Evolutionary conservation across 2,329 filamentous ascomycete species (phyloP), one percentile per base, ranked within the genome.

Genomic region (Plectosphaerella cucumerina): DNA sequence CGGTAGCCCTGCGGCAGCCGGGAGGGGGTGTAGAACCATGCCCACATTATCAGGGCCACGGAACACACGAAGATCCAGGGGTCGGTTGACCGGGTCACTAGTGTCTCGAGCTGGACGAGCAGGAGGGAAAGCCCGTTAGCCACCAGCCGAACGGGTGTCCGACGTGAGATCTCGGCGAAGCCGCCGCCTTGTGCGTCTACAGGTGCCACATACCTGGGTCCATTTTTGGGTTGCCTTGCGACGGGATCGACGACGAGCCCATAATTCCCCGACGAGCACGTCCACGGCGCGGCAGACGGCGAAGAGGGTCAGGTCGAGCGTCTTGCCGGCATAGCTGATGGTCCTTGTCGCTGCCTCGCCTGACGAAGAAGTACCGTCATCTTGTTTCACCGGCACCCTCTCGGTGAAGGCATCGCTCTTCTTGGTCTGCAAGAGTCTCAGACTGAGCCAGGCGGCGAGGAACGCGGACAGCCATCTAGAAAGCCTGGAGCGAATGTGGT

Each of bases 261-360:
- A 92, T 21, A 84, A 61, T 56, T 84, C 78, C 49, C 85, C 84
- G 42, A 87, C 71, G 9, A 90, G 59, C 5, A 90, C 81, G 65
- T 94, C 89, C 11, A 88, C 62, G 43, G 90, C 90, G 58, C 89
- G 78, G 11, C 83, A 84, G 44, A 81, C 74, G 11, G 87, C 82
- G 63, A 94, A 93, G n/a, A 95, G 73, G 0, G 89, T 93, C 31
- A 95, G 74, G 63, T 95, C 90, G 53, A 95, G 77, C 2, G 90
- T 93, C 59, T 85, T 82, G 43, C 90, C 90, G 11, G 85, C 87
- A 54, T 69, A 61, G 22, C 49, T 53, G 42, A 66, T 60, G 14
- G 60, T 61, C 42, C 59, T 59, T 50, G 61, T 58, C 52, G 62
- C 54, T n/a, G 54, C 55, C 34, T 54, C 56, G 12, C 26, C 26